Conservation (phyloP, 352 stramenopile genomes). For the Phytophthora pistaciae region DNA sequence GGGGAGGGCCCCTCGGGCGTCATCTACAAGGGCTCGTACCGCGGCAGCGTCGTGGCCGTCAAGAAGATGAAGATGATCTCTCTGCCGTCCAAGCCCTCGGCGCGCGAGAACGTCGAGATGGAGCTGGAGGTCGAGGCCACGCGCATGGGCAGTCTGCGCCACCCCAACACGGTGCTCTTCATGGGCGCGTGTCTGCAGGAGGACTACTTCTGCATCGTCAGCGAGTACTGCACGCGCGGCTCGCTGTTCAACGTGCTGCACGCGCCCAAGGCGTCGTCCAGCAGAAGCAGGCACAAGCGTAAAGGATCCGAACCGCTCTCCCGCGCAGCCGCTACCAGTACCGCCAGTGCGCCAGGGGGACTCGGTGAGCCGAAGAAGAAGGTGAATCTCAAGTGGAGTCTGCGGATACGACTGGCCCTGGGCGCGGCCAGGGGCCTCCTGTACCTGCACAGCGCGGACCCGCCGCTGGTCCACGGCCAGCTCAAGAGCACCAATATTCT, state of each 20-base stretch:
- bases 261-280: constrained; percentile 44
- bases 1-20: constrained; percentile 82
- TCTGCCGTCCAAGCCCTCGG: constrained; percentile 58
- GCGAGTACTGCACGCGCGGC: constrained; percentile 94
- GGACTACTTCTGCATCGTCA: constrained; percentile 97
- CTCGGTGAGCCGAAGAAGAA: constrained; percentile 53
- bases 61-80: constrained; percentile 90
- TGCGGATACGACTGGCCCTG: constrained; percentile 83
- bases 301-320: constrained; percentile 35
- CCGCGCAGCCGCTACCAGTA: constrained; percentile 23
- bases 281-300: constrained; percentile 36
- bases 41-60: constrained; percentile 83
- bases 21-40: constrained; percentile 90
- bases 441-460: constrained; percentile 87
- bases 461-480: constrained; percentile 85
- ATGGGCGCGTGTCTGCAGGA: constrained; percentile 97
- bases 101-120: constrained; percentile 82
- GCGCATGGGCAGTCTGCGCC: constrained; percentile 93
- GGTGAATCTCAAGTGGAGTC: constrained; percentile 80
- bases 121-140: constrained; percentile 85
- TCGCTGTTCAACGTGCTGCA: constrained; percentile 97
- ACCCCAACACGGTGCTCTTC: constrained; percentile 99
- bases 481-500: constrained; percentile 92
- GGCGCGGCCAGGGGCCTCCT: constrained; percentile 81
- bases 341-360: constrained; percentile 23